These are phyloP conservation scores for Cladosporium sp. DNA, from an alignment of 2,329 filamentous ascomycete species.

Conservation along the genomic window DNA sequence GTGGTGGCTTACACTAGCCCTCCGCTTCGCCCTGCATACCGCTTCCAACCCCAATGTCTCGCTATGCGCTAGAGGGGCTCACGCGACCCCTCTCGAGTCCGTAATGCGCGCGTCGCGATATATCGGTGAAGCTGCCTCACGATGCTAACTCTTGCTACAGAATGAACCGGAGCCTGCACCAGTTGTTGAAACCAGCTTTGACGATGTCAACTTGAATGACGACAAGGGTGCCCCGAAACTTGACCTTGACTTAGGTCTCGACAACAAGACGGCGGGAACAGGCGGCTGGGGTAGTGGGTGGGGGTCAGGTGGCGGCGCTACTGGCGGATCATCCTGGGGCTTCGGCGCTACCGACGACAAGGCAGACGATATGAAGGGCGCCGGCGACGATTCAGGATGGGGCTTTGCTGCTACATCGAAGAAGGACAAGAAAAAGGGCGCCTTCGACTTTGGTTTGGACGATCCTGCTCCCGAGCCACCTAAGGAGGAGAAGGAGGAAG, in stretches of 20 bases:
- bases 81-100: constrained; percentile 21
- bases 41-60: constrained; percentile 13
- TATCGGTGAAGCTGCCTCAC: constrained; percentile 11
- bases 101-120: constrained; percentile 11
- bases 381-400: constrained; percentile 28
- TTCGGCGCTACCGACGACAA: constrained; percentile 35
- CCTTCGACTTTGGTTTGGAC: constrained; percentile 37
- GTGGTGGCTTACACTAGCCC: constrained; percentile 15
- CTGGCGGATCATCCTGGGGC: constrained; percentile 37
- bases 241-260: constrained; percentile 48
- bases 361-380: constrained; percentile 24
- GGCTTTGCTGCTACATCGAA: constrained; percentile 38
- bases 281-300: constrained; percentile 39
- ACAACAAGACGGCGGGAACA: constrained; percentile 33
- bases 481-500: constrained; percentile 29
- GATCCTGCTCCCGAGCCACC: constrained; percentile 26
- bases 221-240: constrained; percentile 48
- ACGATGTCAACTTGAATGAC: constrained; percentile 51
- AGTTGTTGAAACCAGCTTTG: constrained; percentile 46
- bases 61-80: constrained; percentile 17
- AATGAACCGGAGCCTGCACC: constrained; percentile 33
- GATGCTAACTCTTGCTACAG: constrained; percentile 22
- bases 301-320: constrained; percentile 30
- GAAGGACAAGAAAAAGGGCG: constrained; percentile 39
- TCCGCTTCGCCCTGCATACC: constrained; percentile 18